Evolutionary conservation across 495 filamentous ascomycete species (phyloP).

Genomic region (Penicillium goetzii): DNA sequence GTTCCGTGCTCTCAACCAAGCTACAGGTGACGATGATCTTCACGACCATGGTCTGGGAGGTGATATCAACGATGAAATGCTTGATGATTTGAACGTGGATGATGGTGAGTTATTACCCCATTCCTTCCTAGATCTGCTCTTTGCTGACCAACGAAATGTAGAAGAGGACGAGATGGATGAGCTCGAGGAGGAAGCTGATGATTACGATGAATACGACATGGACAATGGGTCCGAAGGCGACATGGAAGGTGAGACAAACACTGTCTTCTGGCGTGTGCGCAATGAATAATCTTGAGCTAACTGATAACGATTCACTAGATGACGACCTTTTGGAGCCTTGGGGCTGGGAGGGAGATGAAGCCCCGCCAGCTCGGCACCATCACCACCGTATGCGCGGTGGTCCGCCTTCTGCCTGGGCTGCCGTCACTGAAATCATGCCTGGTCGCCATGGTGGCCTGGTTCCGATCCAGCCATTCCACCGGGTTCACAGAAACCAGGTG

Average conservation of each 20-base stretch:
- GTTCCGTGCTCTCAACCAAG: conserved; percentile 49
- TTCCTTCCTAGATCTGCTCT: not conserved
- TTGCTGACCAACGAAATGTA: not conserved
- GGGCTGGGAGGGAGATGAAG: conserved; percentile 59
- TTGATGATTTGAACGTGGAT: conserved; percentile 71
- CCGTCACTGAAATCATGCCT: conserved; percentile 51
- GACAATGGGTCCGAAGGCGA: conserved; percentile 50
- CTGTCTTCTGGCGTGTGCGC: not conserved
- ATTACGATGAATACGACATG: conserved; percentile 46
- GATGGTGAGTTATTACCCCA: conserved; percentile 58
- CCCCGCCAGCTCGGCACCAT: conserved; percentile 50
- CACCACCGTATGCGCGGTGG: conserved; percentile 49
- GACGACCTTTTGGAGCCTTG: conserved; percentile 58
- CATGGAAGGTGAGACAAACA: conserved; percentile 39
- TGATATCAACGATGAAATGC: conserved; percentile 53
- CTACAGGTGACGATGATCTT: conserved; percentile 42
- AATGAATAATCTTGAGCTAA: conserved; percentile 6
- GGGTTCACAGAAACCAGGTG: conserved; percentile 53
- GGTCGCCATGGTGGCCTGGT: conserved; percentile 45
- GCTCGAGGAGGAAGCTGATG: conserved; percentile 54
- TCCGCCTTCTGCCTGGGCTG: conserved; percentile 45
- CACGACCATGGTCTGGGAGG: conserved; percentile 42
- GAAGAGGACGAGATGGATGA: conserved; percentile 53
- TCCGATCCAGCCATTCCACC: conserved; percentile 55
- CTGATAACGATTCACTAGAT: conserved; percentile 34